Evolutionary conservation across 164 flowering plant genomes (phyloP), one percentile per base, ranked within the genome.

Genomic region (Litsea cubeba): DNA sequence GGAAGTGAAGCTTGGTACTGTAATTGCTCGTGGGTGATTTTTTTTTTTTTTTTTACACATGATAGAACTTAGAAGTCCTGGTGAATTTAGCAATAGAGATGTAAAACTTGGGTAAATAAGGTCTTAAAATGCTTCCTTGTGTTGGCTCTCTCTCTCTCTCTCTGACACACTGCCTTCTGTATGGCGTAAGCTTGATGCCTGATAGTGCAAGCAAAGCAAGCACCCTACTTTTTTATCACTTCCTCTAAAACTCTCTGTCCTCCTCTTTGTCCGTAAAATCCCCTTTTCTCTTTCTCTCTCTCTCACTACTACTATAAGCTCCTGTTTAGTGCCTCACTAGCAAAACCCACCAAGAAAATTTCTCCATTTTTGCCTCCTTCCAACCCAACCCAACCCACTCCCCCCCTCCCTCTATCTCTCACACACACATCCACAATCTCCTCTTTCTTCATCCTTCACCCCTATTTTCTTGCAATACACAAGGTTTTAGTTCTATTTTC

Each of bases 131-230:
- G 60, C 60, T 54, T 20, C n/a, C 60, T 54, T 4, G 35, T 4
- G 35, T 30, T 30, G 35, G 35, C 17, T 18, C 11, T 7, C 46
- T 40, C 69, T 72, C 73, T 70, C 69, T 62, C 62, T 64, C 80
- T 76, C 84, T 86, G 89, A 90, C 90, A 89, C 86, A 72, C 84
- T 79, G 83, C 74, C 76, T 85, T 83, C 83, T 76, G 80, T 76
- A 82, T 88, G 91, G 89, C 84, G 88, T 87, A 90, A 89, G 89
- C 86, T 83, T 82, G 92, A 86, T 92, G 87, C 81, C 92, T 88
- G 92, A 86, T 89, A 88, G 88, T 88, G 92, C 93, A 92, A 92
- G 97, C 95, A 89, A 92, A 92, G 97, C 92, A 88, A 88, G 76
- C 79, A 77, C 84, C 81, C 76, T 78, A 63, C 75, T 83, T 75